A percentile compares a stretch with the other conserved stretches of the same genome.
phyloP scores from a whole-genome alignment of 2,329 filamentous ascomycete species.

The Neonectria ditissima region DNA sequence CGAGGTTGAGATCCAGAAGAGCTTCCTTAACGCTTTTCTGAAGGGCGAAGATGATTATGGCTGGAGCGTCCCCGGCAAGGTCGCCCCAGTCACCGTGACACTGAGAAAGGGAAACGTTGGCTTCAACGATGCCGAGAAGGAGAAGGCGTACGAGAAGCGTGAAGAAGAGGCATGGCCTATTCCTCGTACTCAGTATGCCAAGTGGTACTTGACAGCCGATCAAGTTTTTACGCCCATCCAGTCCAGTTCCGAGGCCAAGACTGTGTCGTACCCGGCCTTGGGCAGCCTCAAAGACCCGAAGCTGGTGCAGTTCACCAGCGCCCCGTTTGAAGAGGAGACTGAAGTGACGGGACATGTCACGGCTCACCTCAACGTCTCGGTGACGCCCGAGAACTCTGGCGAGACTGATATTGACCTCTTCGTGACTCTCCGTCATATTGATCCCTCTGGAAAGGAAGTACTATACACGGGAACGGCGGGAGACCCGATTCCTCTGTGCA shows the following conservation, averaged over 20 bases:
- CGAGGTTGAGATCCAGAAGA: constrained; percentile 74
- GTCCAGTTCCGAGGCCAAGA: constrained; percentile 42
- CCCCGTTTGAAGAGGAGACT: constrained; percentile 70
- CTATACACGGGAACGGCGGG: constrained; percentile 75
- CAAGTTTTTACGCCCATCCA: constrained; percentile 48
- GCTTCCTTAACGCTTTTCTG: constrained; percentile 78
- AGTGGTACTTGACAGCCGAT: constrained; percentile 67
- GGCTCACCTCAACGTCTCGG: constrained; percentile 73
- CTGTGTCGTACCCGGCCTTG: constrained; percentile 69
- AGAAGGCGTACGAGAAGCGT: constrained; percentile 66
- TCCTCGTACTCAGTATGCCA: constrained; percentile 71
- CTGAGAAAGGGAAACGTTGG: constrained; percentile 75
- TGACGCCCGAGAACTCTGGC: constrained; percentile 64
- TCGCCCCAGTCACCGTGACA: constrained; percentile 70
- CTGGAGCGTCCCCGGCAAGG: constrained; percentile 63
- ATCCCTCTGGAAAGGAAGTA: constrained; percentile 65
- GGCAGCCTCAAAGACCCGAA: constrained; percentile 67
- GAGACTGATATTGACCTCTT: constrained; percentile 69
- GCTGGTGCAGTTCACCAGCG: constrained; percentile 67
- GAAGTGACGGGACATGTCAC: constrained; percentile 78
- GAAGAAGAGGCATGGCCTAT: constrained; percentile 76
- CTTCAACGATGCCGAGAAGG: constrained; percentile 72
- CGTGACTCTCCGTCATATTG: constrained; percentile 70
- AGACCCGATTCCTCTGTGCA: constrained; percentile 71
- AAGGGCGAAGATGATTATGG: constrained; percentile 73